A percentile compares a stretch with the other conserved stretches of the same genome.
Evolutionary conservation across 2,329 filamentous ascomycete species (phyloP).

Genomic region (Colletotrichum shisoi): DNA sequence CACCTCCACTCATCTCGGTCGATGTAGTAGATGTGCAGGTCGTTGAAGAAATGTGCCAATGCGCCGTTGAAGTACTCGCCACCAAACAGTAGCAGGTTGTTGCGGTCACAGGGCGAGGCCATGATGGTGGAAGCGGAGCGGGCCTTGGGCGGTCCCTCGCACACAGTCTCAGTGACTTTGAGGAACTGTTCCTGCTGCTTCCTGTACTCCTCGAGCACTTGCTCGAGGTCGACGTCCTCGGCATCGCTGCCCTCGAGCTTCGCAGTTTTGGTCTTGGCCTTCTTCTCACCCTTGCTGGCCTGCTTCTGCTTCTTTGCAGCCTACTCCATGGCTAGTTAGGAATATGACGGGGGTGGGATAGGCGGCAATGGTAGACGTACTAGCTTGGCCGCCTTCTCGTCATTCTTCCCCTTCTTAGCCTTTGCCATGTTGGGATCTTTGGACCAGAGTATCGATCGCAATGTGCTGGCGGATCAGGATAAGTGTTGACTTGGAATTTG

Average conservation of each 20-base stretch:
- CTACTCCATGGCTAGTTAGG: conserved; percentile 44
- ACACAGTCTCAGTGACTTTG: conserved; percentile 85
- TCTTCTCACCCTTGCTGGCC: conserved; percentile 89
- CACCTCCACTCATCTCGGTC: conserved; percentile 89
- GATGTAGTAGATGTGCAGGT: conserved; percentile 75
- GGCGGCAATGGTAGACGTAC: conserved; percentile 43
- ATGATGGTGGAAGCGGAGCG: conserved; percentile 83
- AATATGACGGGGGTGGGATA: conserved; percentile 32
- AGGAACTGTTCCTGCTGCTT: conserved; percentile 92
- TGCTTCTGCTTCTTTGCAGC: conserved; percentile 78
- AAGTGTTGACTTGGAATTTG: conserved; percentile 20
- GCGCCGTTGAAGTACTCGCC: conserved; percentile 96
- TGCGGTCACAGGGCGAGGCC: conserved; percentile 83
- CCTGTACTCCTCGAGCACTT: conserved; percentile 90
- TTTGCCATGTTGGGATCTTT: conserved; percentile 54
- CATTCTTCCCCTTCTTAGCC: conserved; percentile 58
- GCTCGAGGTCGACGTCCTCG: conserved; percentile 92
- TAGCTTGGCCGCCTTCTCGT: conserved; percentile 61
- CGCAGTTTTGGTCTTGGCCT: conserved; percentile 73
- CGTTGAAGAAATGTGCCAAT: conserved; percentile 75
- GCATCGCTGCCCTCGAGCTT: conserved; percentile 83
- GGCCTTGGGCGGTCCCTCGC: conserved; percentile 75
- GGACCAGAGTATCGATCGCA: background rate
- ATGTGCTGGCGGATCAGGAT: conserved; percentile 4
- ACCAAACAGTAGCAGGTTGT: conserved; percentile 89